Evolutionary conservation across 306 rosid genomes (phyloP).

Genomic region (Cucurbita pepo): DNA sequence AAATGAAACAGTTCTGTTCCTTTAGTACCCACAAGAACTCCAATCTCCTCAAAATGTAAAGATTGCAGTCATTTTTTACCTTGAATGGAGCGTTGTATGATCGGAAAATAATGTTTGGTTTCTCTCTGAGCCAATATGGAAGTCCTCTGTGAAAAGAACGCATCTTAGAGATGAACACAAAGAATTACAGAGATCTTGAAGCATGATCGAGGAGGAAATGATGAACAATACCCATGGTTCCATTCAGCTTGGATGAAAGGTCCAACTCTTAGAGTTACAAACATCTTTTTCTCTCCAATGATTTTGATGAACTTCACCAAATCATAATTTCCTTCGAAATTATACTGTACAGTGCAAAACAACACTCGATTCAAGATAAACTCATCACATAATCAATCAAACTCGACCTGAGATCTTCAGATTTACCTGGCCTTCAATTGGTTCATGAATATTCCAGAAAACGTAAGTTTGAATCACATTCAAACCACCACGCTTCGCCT

Average conservation of each 20-base stretch:
- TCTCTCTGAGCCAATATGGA: slow-evolving; percentile 84
- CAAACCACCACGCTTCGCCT: slow-evolving; percentile 69
- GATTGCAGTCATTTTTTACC: slow-evolving; percentile 18
- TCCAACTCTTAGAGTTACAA: slow-evolving; percentile 53
- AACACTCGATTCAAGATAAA: neutral
- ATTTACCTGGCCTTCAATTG: slow-evolving; percentile 48
- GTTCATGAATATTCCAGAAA: slow-evolving; percentile 85
- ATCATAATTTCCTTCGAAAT: slow-evolving; percentile 51
- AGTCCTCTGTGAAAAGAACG: slow-evolving; percentile 40
- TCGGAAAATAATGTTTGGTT: slow-evolving; percentile 50
- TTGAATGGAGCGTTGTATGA: slow-evolving; percentile 51
- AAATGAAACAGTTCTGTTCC: neutral
- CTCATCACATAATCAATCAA: neutral
- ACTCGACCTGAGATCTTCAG: neutral
- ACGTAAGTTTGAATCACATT: slow-evolving; percentile 82
- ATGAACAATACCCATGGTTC: slow-evolving; percentile 61
- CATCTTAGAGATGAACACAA: neutral
- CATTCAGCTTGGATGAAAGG: slow-evolving; percentile 97
- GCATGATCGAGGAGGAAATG: neutral
- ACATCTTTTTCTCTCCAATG: slow-evolving; percentile 38
- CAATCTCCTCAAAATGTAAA: neutral
- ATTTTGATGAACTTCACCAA: slow-evolving; percentile 52
- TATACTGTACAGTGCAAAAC: slow-evolving; percentile 16
- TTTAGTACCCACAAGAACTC: neutral
- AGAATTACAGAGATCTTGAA: neutral